A percentile compares a stretch with the other conserved stretches of the same genome.
Conservation (phyloP, 2,329 filamentous ascomycete species). For the Trichoderma asperellum region DNA sequence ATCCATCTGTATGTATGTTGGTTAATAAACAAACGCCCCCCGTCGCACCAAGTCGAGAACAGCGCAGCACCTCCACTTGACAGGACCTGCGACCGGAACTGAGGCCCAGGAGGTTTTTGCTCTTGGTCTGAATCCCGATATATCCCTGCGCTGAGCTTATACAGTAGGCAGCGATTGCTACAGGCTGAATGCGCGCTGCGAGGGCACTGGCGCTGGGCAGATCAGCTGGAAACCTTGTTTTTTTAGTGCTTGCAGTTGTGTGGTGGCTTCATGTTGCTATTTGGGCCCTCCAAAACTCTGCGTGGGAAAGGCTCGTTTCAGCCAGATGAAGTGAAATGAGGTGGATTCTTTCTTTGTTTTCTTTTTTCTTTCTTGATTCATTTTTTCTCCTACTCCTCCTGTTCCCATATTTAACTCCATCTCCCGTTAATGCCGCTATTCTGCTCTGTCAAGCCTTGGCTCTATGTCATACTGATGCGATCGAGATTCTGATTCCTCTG, state of each 20-base stretch:
- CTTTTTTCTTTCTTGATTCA: neutral
- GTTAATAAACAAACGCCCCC: neutral
- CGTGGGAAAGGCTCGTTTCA: neutral
- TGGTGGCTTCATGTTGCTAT: neutral
- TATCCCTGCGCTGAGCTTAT: slow-evolving; percentile 6
- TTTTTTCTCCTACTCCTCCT: neutral
- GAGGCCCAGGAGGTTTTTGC: neutral
- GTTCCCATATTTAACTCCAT: neutral
- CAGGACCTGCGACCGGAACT: slow-evolving; percentile 14
- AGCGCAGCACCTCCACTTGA: slow-evolving; percentile 15
- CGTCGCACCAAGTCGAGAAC: slow-evolving; percentile 15
- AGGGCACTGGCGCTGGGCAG: neutral
- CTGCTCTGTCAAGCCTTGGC: neutral
- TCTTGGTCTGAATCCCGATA: no score
- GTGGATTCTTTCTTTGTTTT: neutral
- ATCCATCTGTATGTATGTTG: neutral
- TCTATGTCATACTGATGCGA: slow-evolving; percentile 21
- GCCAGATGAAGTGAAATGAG: neutral
- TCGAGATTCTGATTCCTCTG: neutral
- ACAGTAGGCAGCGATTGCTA: neutral
- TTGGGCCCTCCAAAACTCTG: neutral
- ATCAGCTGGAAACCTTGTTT: neutral
- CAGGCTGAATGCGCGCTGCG: neutral
- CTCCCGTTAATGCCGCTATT: neutral
- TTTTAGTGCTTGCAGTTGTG: neutral